Percentiles rank a stretch among this genome's conserved stretches.
phyloP scores from a whole-genome alignment of 768 basidiomycete genomes.

The Gloeophyllum trabeum region DNA sequence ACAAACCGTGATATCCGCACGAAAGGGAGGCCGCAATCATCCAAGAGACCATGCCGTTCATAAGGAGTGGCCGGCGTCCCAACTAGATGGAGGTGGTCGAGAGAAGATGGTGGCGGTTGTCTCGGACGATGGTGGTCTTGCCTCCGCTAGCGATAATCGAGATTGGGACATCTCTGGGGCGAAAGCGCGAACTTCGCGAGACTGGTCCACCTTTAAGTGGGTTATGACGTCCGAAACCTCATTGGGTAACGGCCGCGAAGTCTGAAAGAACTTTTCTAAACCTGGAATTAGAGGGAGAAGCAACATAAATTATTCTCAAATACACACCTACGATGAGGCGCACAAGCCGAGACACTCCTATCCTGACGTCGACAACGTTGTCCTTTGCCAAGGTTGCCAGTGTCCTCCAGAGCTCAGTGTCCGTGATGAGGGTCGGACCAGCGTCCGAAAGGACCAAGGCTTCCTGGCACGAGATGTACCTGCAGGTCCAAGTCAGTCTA shows the following conservation, averaged over 20 bases:
- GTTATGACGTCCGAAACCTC: not conserved
- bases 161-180: too few relatives aligned
- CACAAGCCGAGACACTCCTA: constrained; percentile 71
- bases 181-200: not conserved
- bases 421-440: constrained; percentile 23
- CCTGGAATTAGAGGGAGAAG: too few relatives aligned
- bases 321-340: constrained; percentile 46
- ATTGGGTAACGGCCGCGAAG: not conserved
- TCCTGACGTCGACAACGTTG: constrained; percentile 71
- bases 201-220: not conserved
- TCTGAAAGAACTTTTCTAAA: not conserved
- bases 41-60: too few relatives aligned
- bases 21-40: too few relatives aligned
- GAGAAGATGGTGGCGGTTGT: not conserved
- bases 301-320: too few relatives aligned
- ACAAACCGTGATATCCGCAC: too few relatives aligned
- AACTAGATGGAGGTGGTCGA: not conserved
- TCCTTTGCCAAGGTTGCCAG: constrained; percentile 52
- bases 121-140: too few relatives aligned
- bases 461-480: constrained; percentile 67
- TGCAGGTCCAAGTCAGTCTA: too few relatives aligned
- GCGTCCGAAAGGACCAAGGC: constrained; percentile 33
- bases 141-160: too few relatives aligned
- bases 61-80: not conserved
- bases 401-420: constrained; percentile 43